Conservation (phyloP, 306 rosid genomes). For the Vigna hirtella region DNA sequence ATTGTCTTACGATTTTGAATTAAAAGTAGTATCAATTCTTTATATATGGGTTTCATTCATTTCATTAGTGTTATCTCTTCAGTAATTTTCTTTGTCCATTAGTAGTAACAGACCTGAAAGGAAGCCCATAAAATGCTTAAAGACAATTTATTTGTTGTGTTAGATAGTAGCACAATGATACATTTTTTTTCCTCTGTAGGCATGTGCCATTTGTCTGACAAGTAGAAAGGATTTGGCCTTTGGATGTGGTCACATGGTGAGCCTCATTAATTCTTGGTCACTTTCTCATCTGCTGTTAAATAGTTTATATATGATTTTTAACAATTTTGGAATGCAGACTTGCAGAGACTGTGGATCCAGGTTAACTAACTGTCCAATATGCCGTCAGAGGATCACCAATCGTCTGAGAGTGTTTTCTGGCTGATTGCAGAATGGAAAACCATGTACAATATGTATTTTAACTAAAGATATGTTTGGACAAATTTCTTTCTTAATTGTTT, state of each 20-base stretch:
- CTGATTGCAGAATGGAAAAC: slow-evolving; percentile 42
- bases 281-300: neutral
- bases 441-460: neutral
- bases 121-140: neutral
- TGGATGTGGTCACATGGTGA: slow-evolving; percentile 89
- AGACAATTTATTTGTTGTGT: neutral
- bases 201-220: slow-evolving; percentile 81
- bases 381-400: slow-evolving; percentile 71
- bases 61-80: too few species aligned
- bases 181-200: slow-evolving; percentile 48
- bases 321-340: slow-evolving; percentile 57
- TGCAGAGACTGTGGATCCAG: slow-evolving; percentile 83
- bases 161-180: neutral
- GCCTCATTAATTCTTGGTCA: slow-evolving; percentile 34
- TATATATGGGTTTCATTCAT: too few species aligned
- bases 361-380: slow-evolving; percentile 72
- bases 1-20: too few species aligned
- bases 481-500: neutral
- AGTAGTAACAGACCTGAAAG: neutral
- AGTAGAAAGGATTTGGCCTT: slow-evolving; percentile 79
- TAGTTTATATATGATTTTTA: slow-evolving; percentile 1
- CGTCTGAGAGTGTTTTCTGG: slow-evolving; percentile 78
- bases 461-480: neutral
- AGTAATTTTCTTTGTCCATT: too few species aligned
- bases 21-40: too few species aligned